These are phyloP conservation scores for Vaucheria bursata DNA, from an alignment of 352 stramenopile genomes.

Conservation along the genomic window DNA sequence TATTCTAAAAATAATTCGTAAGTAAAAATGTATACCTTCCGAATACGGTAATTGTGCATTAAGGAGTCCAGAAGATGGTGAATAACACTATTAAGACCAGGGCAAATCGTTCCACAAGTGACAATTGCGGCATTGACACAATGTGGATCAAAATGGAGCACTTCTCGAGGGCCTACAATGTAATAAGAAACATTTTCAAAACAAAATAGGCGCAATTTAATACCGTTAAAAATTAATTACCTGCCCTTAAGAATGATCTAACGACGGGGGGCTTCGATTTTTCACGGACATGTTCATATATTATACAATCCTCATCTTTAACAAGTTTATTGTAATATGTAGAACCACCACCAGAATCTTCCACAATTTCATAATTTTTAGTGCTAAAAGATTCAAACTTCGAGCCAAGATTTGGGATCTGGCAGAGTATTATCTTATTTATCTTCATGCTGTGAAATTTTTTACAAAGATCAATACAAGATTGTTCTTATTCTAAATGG, in stretches of 20 bases:
- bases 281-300: constrained; percentile 48
- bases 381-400: constrained; percentile 17
- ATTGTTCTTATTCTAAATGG: too few species aligned
- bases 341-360: constrained; percentile 36
- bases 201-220: background rate
- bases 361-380: constrained; percentile 37
- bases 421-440: constrained; percentile 41
- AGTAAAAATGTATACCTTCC: too few species aligned
- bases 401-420: constrained; percentile 38
- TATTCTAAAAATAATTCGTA: too few species aligned
- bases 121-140: constrained; percentile 75
- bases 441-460: constrained; percentile 25
- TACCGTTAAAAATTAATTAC: constrained; percentile 4
- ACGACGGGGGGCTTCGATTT: constrained; percentile 40
- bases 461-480: too few species aligned
- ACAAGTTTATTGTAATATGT: constrained; percentile 48
- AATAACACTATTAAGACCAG: constrained; percentile 95
- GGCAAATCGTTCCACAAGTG: constrained; percentile 83
- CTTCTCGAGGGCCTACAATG: constrained; percentile 56
- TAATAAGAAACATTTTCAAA: constrained; percentile 19
- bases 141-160: constrained; percentile 64
- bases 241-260: constrained; percentile 43
- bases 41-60: constrained; percentile 47
- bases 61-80: constrained; percentile 86
- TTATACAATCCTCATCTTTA: constrained; percentile 43